Base-by-base conservation (phyloP, 257 asterid genomes). In the Leptodermis oblonga region DNA sequence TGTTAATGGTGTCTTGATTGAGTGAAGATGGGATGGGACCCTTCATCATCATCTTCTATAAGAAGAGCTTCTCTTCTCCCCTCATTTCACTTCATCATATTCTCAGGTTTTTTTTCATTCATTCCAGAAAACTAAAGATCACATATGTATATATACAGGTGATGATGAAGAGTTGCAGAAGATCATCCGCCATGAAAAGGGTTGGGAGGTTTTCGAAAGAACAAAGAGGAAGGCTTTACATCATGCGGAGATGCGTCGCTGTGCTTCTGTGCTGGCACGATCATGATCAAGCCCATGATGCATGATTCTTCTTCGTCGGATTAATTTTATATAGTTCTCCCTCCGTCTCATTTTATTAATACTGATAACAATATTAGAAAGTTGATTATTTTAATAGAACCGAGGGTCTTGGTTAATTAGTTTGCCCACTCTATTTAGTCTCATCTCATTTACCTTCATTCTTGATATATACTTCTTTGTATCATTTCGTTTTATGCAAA, bases 261-360 rank as follows among this genome's bases (percentile, higher is more conserved):
- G 86, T 87, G 92, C 92, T 90, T 64, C 84, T 90, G 30, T 90
- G 95, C 68, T 90, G 95, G 96, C 88, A 83, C 51, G 95, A 90
- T 23, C n/a, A n/a, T n/a, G n/a, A n/a, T n/a, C n/a, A n/a, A n/a
- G n/a, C n/a, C n/a, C n/a, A n/a, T n/a, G n/a, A n/a, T n/a, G n/a
- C n/a, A n/a, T n/a, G n/a, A n/a, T n/a, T n/a, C n/a, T n/a, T n/a
- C n/a, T n/a, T n/a, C n/a, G n/a, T n/a, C n/a, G n/a, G n/a, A n/a
- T n/a, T n/a, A n/a, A n/a, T n/a, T n/a, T n/a, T n/a, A n/a, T n/a
- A n/a, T n/a, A n/a, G n/a, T n/a, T n/a, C n/a, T n/a, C n/a, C n/a
- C n/a, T n/a, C n/a, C n/a, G n/a, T n/a, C n/a, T n/a, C n/a, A n/a
- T n/a, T n/a, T n/a, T n/a, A n/a, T n/a, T n/a, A n/a, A n/a, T n/a